Conservation (phyloP, 148 eudicot genomes). For the Rhododendron simsii region DNA sequence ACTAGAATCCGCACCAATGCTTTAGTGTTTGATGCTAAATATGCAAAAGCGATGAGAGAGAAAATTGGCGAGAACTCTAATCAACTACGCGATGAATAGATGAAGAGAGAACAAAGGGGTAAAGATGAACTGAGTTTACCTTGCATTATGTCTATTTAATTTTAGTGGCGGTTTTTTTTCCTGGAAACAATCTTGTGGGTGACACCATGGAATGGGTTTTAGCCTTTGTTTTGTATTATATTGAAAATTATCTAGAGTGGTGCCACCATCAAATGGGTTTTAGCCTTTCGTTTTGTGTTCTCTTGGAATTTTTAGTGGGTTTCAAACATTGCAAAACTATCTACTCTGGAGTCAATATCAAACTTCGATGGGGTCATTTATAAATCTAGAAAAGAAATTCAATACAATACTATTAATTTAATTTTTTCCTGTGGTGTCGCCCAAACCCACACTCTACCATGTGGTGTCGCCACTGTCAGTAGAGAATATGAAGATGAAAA, state of each 20-base stretch:
- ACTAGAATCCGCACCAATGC: neutral
- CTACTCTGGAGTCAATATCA: neutral
- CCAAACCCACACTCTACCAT: neutral
- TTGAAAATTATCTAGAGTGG: neutral
- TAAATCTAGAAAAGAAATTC: too few relatives aligned
- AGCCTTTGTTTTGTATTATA: too few relatives aligned
- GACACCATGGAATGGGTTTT: neutral
- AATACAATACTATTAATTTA: too few relatives aligned
- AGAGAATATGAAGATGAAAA: neutral
- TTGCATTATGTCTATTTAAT: neutral
- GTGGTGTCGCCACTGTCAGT: neutral
- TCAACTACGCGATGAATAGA: neutral
- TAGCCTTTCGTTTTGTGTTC: neutral
- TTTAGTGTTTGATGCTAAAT: neutral
- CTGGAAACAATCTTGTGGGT: neutral
- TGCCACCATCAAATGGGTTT: neutral
- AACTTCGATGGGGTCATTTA: neutral
- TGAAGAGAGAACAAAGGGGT: too few relatives aligned
- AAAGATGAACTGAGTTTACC: neutral
- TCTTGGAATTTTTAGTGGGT: neutral
- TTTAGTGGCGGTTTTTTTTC: neutral
- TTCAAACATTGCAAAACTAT: neutral
- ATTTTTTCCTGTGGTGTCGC: neutral
- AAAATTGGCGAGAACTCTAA: neutral
- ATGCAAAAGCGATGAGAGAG: neutral